Base-by-base conservation (phyloP, 495 filamentous ascomycete species). In the Penicillium odoratum region DNA sequence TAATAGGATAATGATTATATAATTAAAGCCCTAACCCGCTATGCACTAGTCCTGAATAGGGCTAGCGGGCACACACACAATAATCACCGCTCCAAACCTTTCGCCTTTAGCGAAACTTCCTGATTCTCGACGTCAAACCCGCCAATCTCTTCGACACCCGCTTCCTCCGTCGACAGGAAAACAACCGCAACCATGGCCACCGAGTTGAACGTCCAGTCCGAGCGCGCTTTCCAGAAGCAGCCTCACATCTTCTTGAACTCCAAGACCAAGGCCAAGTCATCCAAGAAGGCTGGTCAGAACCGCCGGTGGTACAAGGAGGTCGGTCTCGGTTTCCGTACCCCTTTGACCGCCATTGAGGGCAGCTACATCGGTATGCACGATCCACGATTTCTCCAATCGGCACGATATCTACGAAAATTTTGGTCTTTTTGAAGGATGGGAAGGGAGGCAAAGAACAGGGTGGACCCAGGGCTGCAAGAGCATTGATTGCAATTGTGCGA, bases 241-340 rank as follows among this genome's bases (percentile, higher is more conserved):
- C 95, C 94, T 72, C 95, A 99, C 81, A 96, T 99, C 85, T 98
- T 97, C 90, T 85, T 89, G 73, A 96, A 96, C 85, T 77, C 83
- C 69, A 97, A 97, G 86, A 74, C 79, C 66, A 85, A 88, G 79
- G 88, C 90, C 76, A 97, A 96, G 86, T 88, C 84, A 74, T 88
- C 84, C 74, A 85, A 86, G 74, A 87, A 87, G 74, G 77, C 82
- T 65, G 92, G 91, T 72, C 93, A 95, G 85, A 89, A 89, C 65
- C 87, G 92, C 70, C 87, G 94, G 92, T 99, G 92, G 92, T 98
- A 92, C 80, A 99, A 99, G 89, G 95, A 99, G 72, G 91, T 99
- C 73, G 94, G 94, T 74, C 82, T 99, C 77, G 94, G 94, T 67
- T 98, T 99, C 88, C 87, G 90, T 79, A 98, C 95, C 74, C 94